Evolutionary conservation across 2,329 filamentous ascomycete species (phyloP).

Genomic region (Macrophomina tecta): DNA sequence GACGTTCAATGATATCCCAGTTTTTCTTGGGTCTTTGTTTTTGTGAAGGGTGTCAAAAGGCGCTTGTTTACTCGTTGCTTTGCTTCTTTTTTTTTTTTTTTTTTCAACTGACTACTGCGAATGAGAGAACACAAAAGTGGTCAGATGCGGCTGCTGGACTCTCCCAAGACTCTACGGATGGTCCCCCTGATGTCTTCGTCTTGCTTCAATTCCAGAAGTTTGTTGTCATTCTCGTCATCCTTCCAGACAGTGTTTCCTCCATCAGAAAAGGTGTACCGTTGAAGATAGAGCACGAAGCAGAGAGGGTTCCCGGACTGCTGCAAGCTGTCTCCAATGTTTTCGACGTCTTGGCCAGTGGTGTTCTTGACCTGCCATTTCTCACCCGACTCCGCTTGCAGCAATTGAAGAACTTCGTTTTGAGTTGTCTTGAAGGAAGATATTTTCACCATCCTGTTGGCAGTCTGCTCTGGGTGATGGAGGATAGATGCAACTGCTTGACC

Average conservation of each 20-base stretch:
- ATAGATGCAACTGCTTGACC: slow-evolving; percentile 59
- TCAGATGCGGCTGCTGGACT: background rate
- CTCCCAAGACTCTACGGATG: background rate
- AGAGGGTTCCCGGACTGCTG: background rate
- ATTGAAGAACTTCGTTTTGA: slow-evolving; percentile 62
- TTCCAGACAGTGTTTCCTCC: background rate
- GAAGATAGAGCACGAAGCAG: background rate
- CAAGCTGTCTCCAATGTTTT: background rate
- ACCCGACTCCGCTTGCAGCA: slow-evolving; percentile 60
- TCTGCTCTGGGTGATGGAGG: slow-evolving; percentile 57
- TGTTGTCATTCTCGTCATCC: background rate
- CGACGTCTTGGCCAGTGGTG: background rate
- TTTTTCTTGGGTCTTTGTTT: background rate
- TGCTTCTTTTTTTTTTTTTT: no score
- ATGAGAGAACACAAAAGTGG: no score
- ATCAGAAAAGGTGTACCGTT: background rate
- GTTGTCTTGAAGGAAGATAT: slow-evolving; percentile 64
- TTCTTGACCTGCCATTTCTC: slow-evolving; percentile 57
- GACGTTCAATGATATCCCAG: background rate
- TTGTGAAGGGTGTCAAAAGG: no score
- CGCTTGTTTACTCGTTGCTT: background rate
- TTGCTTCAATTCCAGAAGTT: background rate
- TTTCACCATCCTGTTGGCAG: slow-evolving; percentile 64
- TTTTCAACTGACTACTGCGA: background rate
- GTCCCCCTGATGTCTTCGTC: background rate